These are phyloP conservation scores for Beauveria sp. DNA, from an alignment of 2,329 filamentous ascomycete genomes.

Conservation along the genomic window DNA sequence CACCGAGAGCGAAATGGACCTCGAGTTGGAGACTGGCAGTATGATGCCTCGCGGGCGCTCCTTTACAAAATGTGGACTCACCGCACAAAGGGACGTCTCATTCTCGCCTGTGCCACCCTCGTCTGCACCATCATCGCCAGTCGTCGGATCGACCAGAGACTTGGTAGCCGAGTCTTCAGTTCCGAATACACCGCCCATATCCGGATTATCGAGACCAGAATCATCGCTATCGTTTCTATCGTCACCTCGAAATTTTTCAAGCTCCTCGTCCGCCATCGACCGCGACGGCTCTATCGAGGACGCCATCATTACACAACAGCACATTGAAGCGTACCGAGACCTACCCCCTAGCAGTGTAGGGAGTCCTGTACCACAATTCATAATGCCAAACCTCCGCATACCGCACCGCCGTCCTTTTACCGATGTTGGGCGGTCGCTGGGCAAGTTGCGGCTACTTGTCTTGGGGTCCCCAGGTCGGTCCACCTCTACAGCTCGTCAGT, in stretches of 20 bases:
- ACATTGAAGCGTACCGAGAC: constrained; percentile 14
- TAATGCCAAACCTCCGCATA: constrained; percentile 95
- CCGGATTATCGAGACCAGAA: constrained; percentile 20
- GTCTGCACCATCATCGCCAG: constrained; percentile 4
- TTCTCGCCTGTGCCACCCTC: constrained; percentile 7
- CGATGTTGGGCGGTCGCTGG: constrained; percentile 72
- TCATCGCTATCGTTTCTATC: constrained; percentile 39
- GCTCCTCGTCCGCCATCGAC: constrained; percentile 32
- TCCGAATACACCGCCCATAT: constrained; percentile 21
- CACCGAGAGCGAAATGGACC: constrained; percentile 26
- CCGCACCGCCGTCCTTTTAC: constrained; percentile 86
- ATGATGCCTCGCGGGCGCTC: not conserved
- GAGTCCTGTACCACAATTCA: constrained; percentile 61
- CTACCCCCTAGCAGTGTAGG: constrained; percentile 16
- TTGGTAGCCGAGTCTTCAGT: constrained; percentile 15
- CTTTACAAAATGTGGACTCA: not conserved
- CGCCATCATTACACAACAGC: constrained; percentile 12
- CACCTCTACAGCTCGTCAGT: not conserved
- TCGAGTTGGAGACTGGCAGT: not conserved
- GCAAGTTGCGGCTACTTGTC: constrained; percentile 81
- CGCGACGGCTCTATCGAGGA: constrained; percentile 20
- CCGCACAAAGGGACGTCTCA: not conserved
- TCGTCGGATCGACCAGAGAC: not conserved
- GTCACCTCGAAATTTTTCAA: constrained; percentile 45
- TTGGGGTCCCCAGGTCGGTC: constrained; percentile 65